These are phyloP conservation scores for Phytophthora multivora DNA, from an alignment of 352 stramenopile genomes.

Conservation along the genomic window DNA sequence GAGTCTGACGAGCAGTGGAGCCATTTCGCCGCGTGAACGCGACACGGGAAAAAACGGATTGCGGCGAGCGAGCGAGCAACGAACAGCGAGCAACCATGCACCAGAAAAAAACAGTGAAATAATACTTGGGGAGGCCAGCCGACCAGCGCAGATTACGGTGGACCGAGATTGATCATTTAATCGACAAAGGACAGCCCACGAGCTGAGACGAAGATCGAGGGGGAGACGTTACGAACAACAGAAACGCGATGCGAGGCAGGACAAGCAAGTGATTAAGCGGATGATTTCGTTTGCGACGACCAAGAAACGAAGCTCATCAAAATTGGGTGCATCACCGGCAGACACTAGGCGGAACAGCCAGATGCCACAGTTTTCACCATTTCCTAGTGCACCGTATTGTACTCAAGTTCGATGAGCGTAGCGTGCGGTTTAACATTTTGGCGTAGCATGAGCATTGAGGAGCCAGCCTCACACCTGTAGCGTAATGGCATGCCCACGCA, in stretches of 20 bases:
- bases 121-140: slow-evolving; percentile 12
- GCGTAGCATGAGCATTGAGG: no score
- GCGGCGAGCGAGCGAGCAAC: slow-evolving; percentile 18
- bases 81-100: slow-evolving; percentile 18
- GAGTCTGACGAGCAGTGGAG: slow-evolving; percentile 21
- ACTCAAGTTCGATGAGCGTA: no score
- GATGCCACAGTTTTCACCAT: slow-evolving; percentile 2
- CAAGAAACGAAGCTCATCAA: slow-evolving; percentile 7
- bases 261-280: no score
- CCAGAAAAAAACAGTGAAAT: slow-evolving; percentile 39
- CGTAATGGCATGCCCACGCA: no score
- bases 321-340: slow-evolving; percentile 3
- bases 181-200: background rate
- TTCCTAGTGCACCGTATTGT: background rate
- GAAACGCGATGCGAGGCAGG: no score
- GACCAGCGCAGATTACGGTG: slow-evolving; percentile 31
- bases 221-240: slow-evolving; percentile 35
- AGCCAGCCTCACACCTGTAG: no score
- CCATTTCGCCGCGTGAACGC: slow-evolving; percentile 38
- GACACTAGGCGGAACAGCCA: slow-evolving; percentile 14
- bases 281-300: slow-evolving; percentile 35
- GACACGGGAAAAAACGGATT: slow-evolving; percentile 34
- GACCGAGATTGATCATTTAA: slow-evolving; percentile 22
- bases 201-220: slow-evolving; percentile 24
- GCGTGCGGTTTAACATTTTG: slow-evolving; percentile 6